Evolutionary conservation across 495 filamentous ascomycete genomes (phyloP).

Genomic region (Oidiodendron maius): DNA sequence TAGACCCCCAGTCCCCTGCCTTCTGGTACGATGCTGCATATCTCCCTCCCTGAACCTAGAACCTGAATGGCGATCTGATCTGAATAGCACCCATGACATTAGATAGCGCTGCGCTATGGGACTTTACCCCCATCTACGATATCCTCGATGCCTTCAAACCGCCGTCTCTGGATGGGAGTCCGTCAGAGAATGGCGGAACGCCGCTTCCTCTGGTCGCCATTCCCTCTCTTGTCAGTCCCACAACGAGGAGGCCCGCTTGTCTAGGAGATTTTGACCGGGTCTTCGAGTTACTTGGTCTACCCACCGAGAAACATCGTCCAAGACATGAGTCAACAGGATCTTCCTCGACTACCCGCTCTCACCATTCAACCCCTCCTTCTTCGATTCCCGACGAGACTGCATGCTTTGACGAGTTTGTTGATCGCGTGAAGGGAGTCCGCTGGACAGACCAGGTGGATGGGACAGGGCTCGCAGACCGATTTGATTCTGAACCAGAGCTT

Average conservation of each 20-base stretch:
- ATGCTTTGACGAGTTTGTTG: conserved; percentile 2
- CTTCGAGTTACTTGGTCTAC: conserved; percentile 6
- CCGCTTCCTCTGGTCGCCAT: not conserved
- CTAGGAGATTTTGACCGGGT: conserved; percentile 18
- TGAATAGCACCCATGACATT: not conserved
- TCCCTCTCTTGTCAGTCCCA: conserved; percentile 3
- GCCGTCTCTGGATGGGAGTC: not conserved
- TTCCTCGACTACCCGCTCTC: conserved; percentile 3
- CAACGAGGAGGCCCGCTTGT: not conserved
- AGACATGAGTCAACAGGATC: not conserved
- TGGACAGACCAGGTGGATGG: conserved; percentile 18
- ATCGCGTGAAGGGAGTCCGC: conserved; percentile 10
- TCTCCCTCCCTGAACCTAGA: no score
- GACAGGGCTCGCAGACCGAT: conserved; percentile 1
- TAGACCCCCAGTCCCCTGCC: not conserved
- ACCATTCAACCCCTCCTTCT: conserved; percentile 7
- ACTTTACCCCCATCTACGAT: not conserved
- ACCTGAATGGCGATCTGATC: not conserved
- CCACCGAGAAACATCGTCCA: not conserved
- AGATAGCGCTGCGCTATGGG: not conserved
- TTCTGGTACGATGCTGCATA: no score
- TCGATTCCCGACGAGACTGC: conserved; percentile 6
- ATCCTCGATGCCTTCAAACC: not conserved
- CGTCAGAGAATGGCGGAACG: not conserved
- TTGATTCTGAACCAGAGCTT: not conserved